Evolutionary conservation across 2,329 filamentous ascomycete genomes (phyloP).

Genomic region (Triangularia verruculosa): DNA sequence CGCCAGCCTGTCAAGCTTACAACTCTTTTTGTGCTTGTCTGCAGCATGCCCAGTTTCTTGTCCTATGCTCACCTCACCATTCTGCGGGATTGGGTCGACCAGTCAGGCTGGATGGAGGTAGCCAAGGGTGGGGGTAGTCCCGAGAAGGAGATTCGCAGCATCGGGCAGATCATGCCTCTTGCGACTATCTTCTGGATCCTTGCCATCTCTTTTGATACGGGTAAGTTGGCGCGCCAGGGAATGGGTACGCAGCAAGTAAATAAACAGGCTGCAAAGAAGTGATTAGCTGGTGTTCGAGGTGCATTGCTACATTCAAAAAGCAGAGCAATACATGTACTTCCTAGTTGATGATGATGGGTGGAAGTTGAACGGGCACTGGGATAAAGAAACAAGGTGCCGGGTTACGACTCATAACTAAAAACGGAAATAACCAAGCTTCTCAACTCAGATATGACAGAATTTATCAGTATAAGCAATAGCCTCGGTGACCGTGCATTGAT

Average conservation of each 20-base stretch:
- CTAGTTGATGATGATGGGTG: background rate
- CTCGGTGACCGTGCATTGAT: no score
- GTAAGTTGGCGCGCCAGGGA: background rate
- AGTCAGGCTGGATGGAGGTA: background rate
- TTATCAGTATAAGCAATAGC: no score
- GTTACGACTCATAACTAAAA: no score
- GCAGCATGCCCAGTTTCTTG: background rate
- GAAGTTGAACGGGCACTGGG: no score
- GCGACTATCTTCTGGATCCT: background rate
- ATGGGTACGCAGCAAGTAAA: background rate
- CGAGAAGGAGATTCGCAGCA: background rate
- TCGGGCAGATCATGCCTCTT: background rate
- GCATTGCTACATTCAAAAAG: background rate
- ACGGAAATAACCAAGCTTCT: no score
- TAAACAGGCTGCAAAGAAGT: background rate
- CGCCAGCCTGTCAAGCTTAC: background rate
- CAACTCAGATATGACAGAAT: no score
- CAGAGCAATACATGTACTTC: background rate
- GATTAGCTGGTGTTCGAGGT: background rate
- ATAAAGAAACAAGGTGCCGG: no score
- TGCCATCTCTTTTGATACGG: background rate
- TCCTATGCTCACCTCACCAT: background rate
- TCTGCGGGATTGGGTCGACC: background rate
- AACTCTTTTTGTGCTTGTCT: background rate
- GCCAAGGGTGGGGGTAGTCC: background rate